These are phyloP conservation scores for Pyricularia sp. DNA, from an alignment of 2,329 filamentous ascomycete genomes.

Conservation along the genomic window DNA sequence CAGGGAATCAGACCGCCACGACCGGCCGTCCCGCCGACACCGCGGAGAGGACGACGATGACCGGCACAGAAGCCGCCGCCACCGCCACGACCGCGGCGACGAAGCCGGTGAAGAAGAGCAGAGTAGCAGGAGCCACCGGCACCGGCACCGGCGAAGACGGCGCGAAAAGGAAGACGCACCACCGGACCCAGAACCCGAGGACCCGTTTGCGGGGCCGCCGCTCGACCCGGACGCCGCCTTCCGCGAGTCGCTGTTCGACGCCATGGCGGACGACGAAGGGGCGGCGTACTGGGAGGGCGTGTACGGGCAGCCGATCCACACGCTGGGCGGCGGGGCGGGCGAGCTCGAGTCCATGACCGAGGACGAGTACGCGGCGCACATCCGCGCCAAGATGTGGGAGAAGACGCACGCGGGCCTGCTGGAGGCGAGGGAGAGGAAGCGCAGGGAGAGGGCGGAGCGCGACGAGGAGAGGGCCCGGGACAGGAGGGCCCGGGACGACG, in stretches of 20 bases:
- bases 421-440: slow-evolving; percentile 60
- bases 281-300: slow-evolving; percentile 91
- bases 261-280: slow-evolving; percentile 92
- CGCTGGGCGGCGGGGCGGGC: slow-evolving; percentile 37
- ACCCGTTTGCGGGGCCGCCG: slow-evolving; percentile 34
- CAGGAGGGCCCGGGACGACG: slow-evolving; percentile 26
- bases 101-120: slow-evolving; percentile 16
- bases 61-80: slow-evolving; percentile 15
- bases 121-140: slow-evolving; percentile 12
- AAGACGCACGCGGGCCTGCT: slow-evolving; percentile 78
- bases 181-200: slow-evolving; percentile 12
- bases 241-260: slow-evolving; percentile 90
- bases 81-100: slow-evolving; percentile 16
- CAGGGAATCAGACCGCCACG: not conserved
- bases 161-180: not conserved
- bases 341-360: slow-evolving; percentile 80
- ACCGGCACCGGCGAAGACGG: slow-evolving; percentile 7
- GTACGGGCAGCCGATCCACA: slow-evolving; percentile 92
- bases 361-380: slow-evolving; percentile 82
- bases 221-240: slow-evolving; percentile 70
- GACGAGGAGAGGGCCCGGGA: slow-evolving; percentile 22
- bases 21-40: slow-evolving; percentile 7
- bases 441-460: slow-evolving; percentile 37
- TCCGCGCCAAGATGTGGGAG: slow-evolving; percentile 90
- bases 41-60: slow-evolving; percentile 3